phyloP scores from a whole-genome alignment of 768 basidiomycete species.

The Serendipita indica region DNA sequence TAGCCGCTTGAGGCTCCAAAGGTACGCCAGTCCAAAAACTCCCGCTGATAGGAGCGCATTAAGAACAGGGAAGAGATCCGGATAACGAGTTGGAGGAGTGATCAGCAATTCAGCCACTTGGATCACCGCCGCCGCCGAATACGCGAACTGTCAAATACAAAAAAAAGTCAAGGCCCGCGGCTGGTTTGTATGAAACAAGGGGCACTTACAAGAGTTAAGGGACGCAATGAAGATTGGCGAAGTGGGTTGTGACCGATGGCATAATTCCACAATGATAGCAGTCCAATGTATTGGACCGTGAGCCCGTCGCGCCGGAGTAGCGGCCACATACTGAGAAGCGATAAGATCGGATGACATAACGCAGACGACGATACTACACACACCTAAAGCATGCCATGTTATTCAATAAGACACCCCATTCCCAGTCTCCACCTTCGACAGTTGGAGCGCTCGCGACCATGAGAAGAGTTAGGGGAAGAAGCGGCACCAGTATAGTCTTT shows the following conservation, averaged over 20 bases:
- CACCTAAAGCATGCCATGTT: conserved; percentile 84
- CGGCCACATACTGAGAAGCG: conserved; percentile 70
- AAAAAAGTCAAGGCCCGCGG: too few species aligned
- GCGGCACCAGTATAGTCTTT: conserved; percentile 75
- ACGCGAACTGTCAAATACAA: conserved; percentile 30
- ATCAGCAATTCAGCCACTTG: conserved; percentile 52
- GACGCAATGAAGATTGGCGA: conserved; percentile 31
- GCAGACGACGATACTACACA: conserved; percentile 15
- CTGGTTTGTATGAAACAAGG: background rate
- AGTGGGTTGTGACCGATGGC: conserved; percentile 66
- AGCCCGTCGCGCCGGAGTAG: conserved; percentile 66
- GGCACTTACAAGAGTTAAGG: conserved; percentile 17
- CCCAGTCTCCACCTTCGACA: conserved; percentile 40
- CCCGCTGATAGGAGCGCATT: conserved; percentile 72
- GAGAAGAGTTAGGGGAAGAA: conserved; percentile 71
- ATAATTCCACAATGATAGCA: conserved; percentile 66
- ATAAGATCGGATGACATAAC: conserved; percentile 1
- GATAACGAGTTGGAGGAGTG: conserved; percentile 57
- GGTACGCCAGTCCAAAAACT: conserved; percentile 69
- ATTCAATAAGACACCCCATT: conserved; percentile 59
- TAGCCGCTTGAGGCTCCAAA: conserved; percentile 77
- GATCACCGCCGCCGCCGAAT: conserved; percentile 37
- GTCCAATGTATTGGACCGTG: conserved; percentile 53
- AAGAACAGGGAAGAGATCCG: conserved; percentile 70
- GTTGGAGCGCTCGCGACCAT: conserved; percentile 33